phyloP scores from a whole-genome alignment of 1,284 basidiomycete species.

The Puccinia novopanici region DNA sequence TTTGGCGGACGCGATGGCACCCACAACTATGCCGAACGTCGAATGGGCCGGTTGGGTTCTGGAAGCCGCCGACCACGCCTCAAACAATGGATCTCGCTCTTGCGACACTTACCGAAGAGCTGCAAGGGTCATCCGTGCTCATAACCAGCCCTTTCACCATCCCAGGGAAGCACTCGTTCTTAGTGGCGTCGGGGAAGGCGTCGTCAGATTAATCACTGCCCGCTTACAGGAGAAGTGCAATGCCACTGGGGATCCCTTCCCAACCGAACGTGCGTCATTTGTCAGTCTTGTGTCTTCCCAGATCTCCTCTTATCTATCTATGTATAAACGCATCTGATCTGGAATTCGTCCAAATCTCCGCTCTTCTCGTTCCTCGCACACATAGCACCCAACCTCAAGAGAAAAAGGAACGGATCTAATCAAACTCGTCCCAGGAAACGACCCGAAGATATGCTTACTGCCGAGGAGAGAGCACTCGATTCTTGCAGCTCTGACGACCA shows the following conservation, averaged over 20 bases:
- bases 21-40: constrained; percentile 12
- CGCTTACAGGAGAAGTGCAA: constrained; percentile 30
- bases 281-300: background rate
- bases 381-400: constrained; percentile 5
- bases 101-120: constrained; percentile 30
- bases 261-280: constrained; percentile 31
- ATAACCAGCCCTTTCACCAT: constrained; percentile 18
- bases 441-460: background rate
- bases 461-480: constrained; percentile 44
- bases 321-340: background rate
- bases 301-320: no score
- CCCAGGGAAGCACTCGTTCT: constrained; percentile 31
- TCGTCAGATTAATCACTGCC: constrained; percentile 23
- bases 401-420: background rate
- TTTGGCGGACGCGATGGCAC: background rate
- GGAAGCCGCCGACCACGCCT: constrained; percentile 38
- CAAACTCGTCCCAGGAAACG: background rate
- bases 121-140: constrained; percentile 16
- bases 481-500: constrained; percentile 26
- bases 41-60: constrained; percentile 46
- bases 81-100: constrained; percentile 22
- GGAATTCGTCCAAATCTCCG: background rate
- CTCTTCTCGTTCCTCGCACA: background rate
- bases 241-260: constrained; percentile 9
- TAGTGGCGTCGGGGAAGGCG: constrained; percentile 26